These are phyloP conservation scores for Wickerhamomyces kurtzmanii DNA, from an alignment of 805 yeast species.

Conservation along the genomic window DNA sequence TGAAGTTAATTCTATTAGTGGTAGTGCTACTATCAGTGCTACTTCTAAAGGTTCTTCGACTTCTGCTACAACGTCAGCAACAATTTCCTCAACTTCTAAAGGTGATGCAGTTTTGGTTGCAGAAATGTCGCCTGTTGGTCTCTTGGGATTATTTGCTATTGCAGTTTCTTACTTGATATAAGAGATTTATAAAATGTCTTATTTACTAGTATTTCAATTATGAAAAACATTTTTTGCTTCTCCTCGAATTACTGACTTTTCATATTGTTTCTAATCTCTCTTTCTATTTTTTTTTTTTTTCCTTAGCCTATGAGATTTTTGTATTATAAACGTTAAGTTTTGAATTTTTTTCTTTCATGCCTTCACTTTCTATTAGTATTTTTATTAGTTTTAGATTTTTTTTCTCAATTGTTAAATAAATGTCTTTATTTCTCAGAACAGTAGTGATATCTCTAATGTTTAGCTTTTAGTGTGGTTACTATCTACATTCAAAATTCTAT, in stretches of 20 bases:
- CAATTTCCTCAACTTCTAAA: constrained; percentile 10
- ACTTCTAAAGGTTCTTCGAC: constrained; percentile 8
- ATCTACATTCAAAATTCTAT: too few relatives aligned
- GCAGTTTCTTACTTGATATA: constrained; percentile 30
- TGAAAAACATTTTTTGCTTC: too few relatives aligned
- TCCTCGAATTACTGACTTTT: not conserved
- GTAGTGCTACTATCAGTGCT: constrained; percentile 6
- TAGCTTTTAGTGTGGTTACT: too few relatives aligned
- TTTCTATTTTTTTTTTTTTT: not conserved
- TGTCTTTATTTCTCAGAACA: too few relatives aligned
- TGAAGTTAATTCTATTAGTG: constrained; percentile 24
- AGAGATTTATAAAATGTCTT: constrained; percentile 5
- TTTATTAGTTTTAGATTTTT: too few relatives aligned
- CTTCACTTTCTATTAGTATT: too few relatives aligned
- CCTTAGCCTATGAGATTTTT: too few relatives aligned
- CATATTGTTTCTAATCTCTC: not conserved
- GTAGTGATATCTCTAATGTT: too few relatives aligned
- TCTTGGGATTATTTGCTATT: constrained; percentile 21
- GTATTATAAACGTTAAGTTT: too few relatives aligned
- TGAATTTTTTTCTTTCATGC: too few relatives aligned
- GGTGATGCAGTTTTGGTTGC: constrained; percentile 3
- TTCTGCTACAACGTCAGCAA: constrained; percentile 9
- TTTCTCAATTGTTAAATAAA: too few relatives aligned
- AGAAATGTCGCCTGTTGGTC: constrained; percentile 10
- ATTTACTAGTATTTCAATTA: too few relatives aligned